Conservation (phyloP, 2,329 filamentous ascomycete species). For the Juglanconis oblonga region DNA sequence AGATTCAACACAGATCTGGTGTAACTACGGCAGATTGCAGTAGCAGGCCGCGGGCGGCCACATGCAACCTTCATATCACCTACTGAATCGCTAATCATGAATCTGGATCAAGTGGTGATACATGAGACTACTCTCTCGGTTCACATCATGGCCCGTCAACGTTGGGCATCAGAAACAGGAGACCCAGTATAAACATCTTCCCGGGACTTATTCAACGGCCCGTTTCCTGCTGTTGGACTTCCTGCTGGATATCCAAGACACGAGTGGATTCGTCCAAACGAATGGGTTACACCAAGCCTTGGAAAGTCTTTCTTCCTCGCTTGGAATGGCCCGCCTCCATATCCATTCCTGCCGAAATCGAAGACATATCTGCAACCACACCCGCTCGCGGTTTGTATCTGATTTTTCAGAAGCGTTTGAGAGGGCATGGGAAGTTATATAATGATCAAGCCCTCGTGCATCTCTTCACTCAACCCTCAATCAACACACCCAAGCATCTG, state of each 20-base stretch:
- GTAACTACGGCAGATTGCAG: conserved; percentile 21
- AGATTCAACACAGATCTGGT: conserved; percentile 19
- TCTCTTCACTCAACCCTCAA: neutral
- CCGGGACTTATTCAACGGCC: conserved; percentile 9
- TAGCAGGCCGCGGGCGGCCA: conserved; percentile 16
- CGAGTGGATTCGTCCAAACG: conserved; percentile 16
- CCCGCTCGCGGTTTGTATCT: conserved; percentile 11
- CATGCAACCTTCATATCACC: conserved; percentile 16
- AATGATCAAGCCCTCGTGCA: conserved; percentile 2
- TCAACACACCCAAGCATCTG: neutral
- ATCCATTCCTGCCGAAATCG: conserved; percentile 17
- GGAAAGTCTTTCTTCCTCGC: conserved; percentile 18
- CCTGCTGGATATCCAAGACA: conserved; percentile 15
- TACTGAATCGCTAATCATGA: conserved; percentile 16
- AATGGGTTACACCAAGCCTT: conserved; percentile 14
- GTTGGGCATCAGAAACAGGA: conserved; percentile 9
- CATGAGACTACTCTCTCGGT: conserved; percentile 10
- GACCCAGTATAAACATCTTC: conserved; percentile 10
- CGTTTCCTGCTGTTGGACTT: conserved; percentile 7
- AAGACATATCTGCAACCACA: conserved; percentile 18
- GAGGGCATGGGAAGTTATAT: conserved; percentile 5
- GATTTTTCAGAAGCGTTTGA: neutral
- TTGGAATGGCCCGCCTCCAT: conserved; percentile 17
- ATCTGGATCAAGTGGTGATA: conserved; percentile 18
- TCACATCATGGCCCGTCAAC: neutral